A percentile compares a stretch with the other conserved stretches of the same genome.
Evolutionary conservation across 2,329 filamentous ascomycete species (phyloP).

Genomic region (Volutella citrinella): DNA sequence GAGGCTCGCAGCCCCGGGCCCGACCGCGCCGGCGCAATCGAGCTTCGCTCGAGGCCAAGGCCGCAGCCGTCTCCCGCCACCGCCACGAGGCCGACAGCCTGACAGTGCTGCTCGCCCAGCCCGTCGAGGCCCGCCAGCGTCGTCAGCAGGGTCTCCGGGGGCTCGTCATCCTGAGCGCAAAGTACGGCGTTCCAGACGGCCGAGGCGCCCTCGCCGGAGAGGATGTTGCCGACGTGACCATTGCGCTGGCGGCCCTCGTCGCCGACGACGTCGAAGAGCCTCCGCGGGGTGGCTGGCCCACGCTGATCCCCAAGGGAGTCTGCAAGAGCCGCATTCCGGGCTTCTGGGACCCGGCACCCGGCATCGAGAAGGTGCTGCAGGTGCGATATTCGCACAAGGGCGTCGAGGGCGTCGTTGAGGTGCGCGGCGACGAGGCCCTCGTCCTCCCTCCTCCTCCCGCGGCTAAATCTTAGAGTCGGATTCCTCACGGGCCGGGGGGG

Average conservation of each 20-base stretch:
- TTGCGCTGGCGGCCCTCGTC: conserved; percentile 45
- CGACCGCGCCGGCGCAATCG: conserved; percentile 8
- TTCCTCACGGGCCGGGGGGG: no score
- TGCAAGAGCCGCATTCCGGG: conserved; percentile 44
- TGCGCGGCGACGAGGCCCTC: conserved; percentile 20
- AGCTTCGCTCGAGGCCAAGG: conserved; percentile 7
- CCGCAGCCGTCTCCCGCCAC: conserved; percentile 28
- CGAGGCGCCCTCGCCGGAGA: conserved; percentile 32
- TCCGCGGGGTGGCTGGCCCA: no score
- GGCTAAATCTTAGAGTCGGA: no score
- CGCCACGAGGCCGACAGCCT: conserved; percentile 45
- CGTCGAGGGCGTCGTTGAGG: conserved; percentile 17
- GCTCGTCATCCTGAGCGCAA: conserved; percentile 48
- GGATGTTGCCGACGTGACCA: conserved; percentile 48
- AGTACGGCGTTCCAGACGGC: conserved; percentile 40
- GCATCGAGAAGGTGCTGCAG: conserved; percentile 41
- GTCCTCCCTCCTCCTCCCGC: conserved; percentile 20
- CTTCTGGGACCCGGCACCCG: conserved; percentile 50
- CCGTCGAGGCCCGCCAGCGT: conserved; percentile 38
- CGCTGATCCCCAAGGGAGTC: conserved; percentile 39
- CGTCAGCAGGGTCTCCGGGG: conserved; percentile 32
- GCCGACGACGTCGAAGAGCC: conserved; percentile 25
- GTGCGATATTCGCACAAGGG: conserved; percentile 44
- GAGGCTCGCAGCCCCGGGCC: conserved; percentile 1
- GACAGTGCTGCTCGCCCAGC: conserved; percentile 38